Evolutionary conservation across 345 rosid species (phyloP), one percentile per base, ranked within the genome.

Genomic region (Brassica incana): DNA sequence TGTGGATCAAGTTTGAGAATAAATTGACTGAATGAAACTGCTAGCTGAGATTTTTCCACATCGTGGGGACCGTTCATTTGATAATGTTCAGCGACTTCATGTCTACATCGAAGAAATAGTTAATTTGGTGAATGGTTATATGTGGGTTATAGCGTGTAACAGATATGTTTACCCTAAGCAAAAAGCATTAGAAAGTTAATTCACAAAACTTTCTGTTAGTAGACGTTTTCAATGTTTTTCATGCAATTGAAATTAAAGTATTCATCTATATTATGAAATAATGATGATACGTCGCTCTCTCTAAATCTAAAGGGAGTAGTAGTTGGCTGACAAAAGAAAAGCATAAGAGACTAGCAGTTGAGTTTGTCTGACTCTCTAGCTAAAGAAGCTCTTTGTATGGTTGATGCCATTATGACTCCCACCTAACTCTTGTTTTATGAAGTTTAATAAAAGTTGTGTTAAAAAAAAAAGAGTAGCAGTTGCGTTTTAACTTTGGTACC

Each of bases 241-340:
- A 75, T 38, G 56, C 38, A 75, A 52, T 3, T 54, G 20, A 12
- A 38, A 66, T 7, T 33, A 20, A 15, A 65, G 40, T 40, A 63
- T 64, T 8, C 33, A 30, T 30, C 33, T 3, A 30, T 30, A 30
- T 30, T 30, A 30, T 30, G 33, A 30, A 30, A 30, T 30, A 30
- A 30, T 30, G 33, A 30, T 3, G 33, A 30, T 30, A 30, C 33
- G 71, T 75, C 71, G 50, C 6, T 45, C 6, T 64, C 71, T 48
- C n/a, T 14, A 38, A 50, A 25, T 72, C 76, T 15, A 73, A 63
- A 75, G 40, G 25, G 78, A 75, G 35, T 56, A 66, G 65, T 16
- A 66, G 78, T 73, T 73, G 45, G 69, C 25, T 27, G 69, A 38
- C 76, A n/a, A 40, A 62, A 15, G 29, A 40, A 62, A 61, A 35